phyloP scores from a whole-genome alignment of 768 basidiomycete genomes.

The Pholiota microspora region DNA sequence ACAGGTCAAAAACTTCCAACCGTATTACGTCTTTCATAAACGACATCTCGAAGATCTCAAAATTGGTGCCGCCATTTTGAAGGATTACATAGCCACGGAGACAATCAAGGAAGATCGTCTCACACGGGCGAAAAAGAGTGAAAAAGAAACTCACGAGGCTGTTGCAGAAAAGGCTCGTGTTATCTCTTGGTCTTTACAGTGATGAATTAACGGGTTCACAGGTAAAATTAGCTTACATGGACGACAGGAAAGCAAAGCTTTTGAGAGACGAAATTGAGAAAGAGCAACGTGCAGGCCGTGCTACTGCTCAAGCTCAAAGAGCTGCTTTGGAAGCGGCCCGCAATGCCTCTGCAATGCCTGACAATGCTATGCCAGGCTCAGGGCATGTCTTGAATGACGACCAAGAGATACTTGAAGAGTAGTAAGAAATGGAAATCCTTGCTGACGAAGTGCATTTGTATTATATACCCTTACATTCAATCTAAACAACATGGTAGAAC shows the following conservation, averaged over 20 bases:
- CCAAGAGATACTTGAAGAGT: conserved; percentile 4
- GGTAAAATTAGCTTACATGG: conserved; percentile 79
- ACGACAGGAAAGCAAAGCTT: conserved; percentile 65
- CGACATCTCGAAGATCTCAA: conserved; percentile 51
- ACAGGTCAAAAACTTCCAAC: conserved; percentile 72
- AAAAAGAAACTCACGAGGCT: conserved; percentile 56
- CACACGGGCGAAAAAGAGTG: conserved; percentile 46
- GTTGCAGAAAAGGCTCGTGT: conserved; percentile 52
- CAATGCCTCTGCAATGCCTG: conserved; percentile 15
- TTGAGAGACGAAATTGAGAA: conserved; percentile 59
- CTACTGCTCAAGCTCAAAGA: conserved; percentile 19
- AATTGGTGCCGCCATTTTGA: conserved; percentile 64
- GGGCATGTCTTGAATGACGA: conserved; percentile 30
- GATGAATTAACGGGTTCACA: conserved; percentile 24
- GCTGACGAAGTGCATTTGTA: too few species aligned
- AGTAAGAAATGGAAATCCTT: too few species aligned
- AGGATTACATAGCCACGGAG: conserved; percentile 57
- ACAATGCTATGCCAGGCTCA: conserved; percentile 34
- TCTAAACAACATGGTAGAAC: too few species aligned
- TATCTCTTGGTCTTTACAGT: neutral
- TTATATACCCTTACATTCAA: neutral
- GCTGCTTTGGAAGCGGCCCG: conserved; percentile 8
- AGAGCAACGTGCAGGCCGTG: conserved; percentile 35
- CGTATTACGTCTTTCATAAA: conserved; percentile 63
- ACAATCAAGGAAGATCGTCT: conserved; percentile 46